phyloP scores from a whole-genome alignment of 352 stramenopile species.

The Chrysophaeum taylorii region DNA sequence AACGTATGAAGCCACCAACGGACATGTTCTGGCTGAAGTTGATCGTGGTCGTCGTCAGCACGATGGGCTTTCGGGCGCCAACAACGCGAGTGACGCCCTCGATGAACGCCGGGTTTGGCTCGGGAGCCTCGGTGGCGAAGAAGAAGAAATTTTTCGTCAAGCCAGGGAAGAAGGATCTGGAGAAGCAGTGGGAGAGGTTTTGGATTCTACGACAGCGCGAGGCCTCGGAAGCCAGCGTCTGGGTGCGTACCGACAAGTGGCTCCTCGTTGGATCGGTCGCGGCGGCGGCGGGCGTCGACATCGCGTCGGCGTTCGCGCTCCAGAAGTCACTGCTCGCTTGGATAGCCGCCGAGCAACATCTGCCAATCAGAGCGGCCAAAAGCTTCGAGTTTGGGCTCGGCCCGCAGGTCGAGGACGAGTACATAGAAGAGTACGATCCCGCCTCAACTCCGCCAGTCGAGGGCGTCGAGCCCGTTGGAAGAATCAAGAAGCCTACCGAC shows the following conservation, averaged over 20 bases:
- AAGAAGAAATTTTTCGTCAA: constrained; percentile 5
- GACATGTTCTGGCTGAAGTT: too few relatives aligned
- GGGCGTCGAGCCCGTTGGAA: background rate
- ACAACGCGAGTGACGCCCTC: too few relatives aligned
- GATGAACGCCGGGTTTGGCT: too few relatives aligned
- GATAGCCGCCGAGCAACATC: background rate
- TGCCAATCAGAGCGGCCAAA: background rate
- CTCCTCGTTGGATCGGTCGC: background rate
- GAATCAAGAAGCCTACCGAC: too few relatives aligned
- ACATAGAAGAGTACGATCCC: background rate
- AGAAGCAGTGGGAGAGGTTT: constrained; percentile 12
- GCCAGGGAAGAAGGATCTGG: constrained; percentile 1
- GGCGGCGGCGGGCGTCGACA: background rate
- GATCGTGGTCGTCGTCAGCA: too few relatives aligned
- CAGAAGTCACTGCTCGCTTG: constrained; percentile 1
- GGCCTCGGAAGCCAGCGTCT: background rate
- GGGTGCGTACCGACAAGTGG: background rate
- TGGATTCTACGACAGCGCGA: background rate
- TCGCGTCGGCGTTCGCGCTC: background rate
- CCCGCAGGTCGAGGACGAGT: background rate
- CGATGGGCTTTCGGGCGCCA: too few relatives aligned
- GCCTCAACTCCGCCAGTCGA: background rate
- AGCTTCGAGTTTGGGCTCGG: background rate
- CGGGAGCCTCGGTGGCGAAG: background rate
- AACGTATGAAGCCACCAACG: too few relatives aligned